Evolutionary conservation across 306 rosid genomes (phyloP).

Genomic region (Cucurbita moschata): DNA sequence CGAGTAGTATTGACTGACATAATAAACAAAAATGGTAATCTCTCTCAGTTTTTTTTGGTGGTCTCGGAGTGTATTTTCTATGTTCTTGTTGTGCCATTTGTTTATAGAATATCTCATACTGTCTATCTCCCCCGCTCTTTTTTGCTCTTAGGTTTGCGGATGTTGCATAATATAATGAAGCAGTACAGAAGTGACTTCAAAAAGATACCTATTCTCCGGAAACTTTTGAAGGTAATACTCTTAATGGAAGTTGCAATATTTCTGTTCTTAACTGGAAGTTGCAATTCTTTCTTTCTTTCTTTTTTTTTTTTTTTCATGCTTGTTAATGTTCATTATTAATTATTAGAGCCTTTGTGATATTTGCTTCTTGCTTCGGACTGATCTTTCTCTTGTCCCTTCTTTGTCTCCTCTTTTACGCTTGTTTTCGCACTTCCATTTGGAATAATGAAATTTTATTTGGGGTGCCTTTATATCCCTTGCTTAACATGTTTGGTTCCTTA

Average conservation of each 20-base stretch:
- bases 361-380: background rate
- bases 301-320: too few species aligned
- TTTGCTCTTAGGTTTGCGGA: constrained; percentile 65
- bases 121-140: background rate
- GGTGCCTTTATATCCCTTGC: background rate
- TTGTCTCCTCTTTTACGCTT: background rate
- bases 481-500: background rate
- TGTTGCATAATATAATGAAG: constrained; percentile 91
- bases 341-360: background rate
- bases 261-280: background rate
- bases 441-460: background rate
- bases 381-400: background rate
- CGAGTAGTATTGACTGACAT: constrained; percentile 75
- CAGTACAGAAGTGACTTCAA: constrained; percentile 80
- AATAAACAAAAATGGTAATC: constrained; percentile 78
- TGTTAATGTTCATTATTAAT: too few species aligned
- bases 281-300: too few species aligned
- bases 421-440: background rate
- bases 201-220: constrained; percentile 91
- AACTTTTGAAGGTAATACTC: constrained; percentile 79
- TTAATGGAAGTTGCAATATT: background rate
- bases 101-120: background rate
- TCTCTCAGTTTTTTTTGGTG: background rate
- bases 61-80: background rate
- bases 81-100: background rate